These are phyloP conservation scores for Tremella fuciformis DNA, from an alignment of 768 basidiomycete species.

Conservation along the genomic window DNA sequence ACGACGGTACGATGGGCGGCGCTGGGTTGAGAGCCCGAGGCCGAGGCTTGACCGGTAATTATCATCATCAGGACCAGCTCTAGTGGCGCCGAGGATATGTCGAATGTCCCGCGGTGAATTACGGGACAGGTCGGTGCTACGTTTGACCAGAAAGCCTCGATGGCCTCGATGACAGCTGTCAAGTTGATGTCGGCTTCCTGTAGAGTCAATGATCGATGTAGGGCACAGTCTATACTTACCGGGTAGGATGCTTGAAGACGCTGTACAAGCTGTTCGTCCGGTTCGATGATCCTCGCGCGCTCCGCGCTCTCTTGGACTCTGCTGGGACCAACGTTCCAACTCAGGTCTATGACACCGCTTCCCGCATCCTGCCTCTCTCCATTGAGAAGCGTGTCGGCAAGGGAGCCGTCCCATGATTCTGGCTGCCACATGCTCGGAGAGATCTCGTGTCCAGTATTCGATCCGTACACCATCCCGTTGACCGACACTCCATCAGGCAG, in stretches of 20 bases:
- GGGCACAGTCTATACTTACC: constrained; percentile 15
- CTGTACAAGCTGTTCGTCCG: constrained; percentile 11
- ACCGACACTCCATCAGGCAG: background rate
- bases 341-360: constrained; percentile 10
- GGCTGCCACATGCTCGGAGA: constrained; percentile 12
- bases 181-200: constrained; percentile 25
- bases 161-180: constrained; percentile 12
- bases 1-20: constrained; percentile 15
- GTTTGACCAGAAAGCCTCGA: constrained; percentile 25
- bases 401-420: constrained; percentile 19
- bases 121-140: constrained; percentile 36
- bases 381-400: constrained; percentile 8
- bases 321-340: constrained; percentile 13
- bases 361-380: background rate
- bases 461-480: background rate
- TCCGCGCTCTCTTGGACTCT: constrained; percentile 31
- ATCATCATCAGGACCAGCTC: constrained; percentile 38
- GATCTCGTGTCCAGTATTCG: constrained; percentile 7
- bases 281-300: constrained; percentile 18
- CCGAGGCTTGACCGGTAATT: constrained; percentile 27
- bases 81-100: constrained; percentile 22
- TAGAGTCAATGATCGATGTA: background rate
- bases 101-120: constrained; percentile 43
- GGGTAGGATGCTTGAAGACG: constrained; percentile 20
- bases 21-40: background rate